Evolutionary conservation across 805 yeast genomes (phyloP).

Genomic region (Limtongozyma cylindracea): DNA sequence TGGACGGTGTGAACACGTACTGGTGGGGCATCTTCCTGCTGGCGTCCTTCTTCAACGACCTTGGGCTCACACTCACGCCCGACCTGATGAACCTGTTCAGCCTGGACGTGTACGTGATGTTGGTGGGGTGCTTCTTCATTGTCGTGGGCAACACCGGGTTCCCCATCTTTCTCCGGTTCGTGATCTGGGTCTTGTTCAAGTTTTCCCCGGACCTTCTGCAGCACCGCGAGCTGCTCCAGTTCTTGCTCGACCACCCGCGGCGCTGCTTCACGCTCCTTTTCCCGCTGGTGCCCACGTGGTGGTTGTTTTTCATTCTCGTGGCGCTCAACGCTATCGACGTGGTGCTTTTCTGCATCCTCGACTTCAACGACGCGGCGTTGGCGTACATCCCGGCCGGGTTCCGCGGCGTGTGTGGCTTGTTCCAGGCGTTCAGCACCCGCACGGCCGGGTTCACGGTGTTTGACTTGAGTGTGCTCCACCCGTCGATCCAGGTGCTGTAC

Average conservation of each 20-base stretch:
- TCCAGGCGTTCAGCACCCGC: slow-evolving; percentile 79
- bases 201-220: slow-evolving; percentile 39
- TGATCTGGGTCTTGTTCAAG: slow-evolving; percentile 60
- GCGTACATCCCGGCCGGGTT: slow-evolving; percentile 35
- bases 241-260: slow-evolving; percentile 84
- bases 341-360: slow-evolving; percentile 57
- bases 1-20: slow-evolving; percentile 46
- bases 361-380: slow-evolving; percentile 23
- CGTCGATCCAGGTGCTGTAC: slow-evolving; percentile 84
- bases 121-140: slow-evolving; percentile 43
- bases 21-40: slow-evolving; percentile 93
- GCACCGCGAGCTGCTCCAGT: slow-evolving; percentile 54
- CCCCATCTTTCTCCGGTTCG: slow-evolving; percentile 58
- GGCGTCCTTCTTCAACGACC: slow-evolving; percentile 59
- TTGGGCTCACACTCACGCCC: slow-evolving; percentile 65
- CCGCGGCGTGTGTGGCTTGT: slow-evolving; percentile 59
- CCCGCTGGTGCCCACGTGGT: slow-evolving; percentile 89
- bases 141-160: slow-evolving; percentile 90
- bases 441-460: slow-evolving; percentile 80
- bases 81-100: slow-evolving; percentile 54
- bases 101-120: slow-evolving; percentile 33
- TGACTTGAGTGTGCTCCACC: slow-evolving; percentile 44
- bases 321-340: slow-evolving; percentile 55
- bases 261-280: slow-evolving; percentile 86
- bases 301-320: slow-evolving; percentile 59